A percentile compares a stretch with the other conserved stretches of the same genome.
These are phyloP conservation scores for Curvularia spicifera DNA, from an alignment of 2,329 filamentous ascomycete species.

Conservation along the genomic window DNA sequence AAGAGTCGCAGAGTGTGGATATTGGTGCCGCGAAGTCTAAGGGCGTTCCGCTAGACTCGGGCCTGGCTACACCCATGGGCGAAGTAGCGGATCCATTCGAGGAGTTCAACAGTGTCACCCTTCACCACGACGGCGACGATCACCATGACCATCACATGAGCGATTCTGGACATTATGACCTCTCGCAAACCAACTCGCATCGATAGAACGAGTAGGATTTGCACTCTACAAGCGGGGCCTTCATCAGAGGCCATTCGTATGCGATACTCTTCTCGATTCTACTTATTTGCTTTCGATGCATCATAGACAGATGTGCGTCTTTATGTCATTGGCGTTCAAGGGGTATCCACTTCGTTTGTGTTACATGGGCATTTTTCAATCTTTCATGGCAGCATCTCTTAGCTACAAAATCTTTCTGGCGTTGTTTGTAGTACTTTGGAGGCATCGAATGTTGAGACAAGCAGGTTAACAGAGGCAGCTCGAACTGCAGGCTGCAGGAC, in stretches of 20 bases:
- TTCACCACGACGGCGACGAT: conserved; percentile 94
- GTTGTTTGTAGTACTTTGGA: conserved; percentile 17
- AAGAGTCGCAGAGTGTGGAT: conserved; percentile 95
- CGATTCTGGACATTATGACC: conserved; percentile 30
- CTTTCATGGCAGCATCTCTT: conserved; percentile 2
- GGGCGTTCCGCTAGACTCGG: conserved; percentile 86
- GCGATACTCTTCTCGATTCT: conserved; percentile 32
- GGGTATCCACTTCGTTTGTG: conserved; percentile 16
- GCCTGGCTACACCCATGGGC: conserved; percentile 80
- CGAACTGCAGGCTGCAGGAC: conserved; percentile 4
- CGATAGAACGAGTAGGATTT: conserved; percentile 21
- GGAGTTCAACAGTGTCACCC: conserved; percentile 97
- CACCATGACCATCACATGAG: conserved; percentile 49
- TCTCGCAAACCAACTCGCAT: conserved; percentile 32
- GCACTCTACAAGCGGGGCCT: not conserved
- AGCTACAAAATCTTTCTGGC: conserved; percentile 25
- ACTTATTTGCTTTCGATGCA: conserved; percentile 36
- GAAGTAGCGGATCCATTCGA: conserved; percentile 91
- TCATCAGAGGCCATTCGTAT: conserved; percentile 29
- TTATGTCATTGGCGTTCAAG: conserved; percentile 32
- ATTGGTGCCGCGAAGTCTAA: conserved; percentile 65
- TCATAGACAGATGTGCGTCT: conserved; percentile 26
- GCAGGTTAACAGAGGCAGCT: conserved; percentile 14
- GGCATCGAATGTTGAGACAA: conserved; percentile 13
- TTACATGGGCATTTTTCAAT: conserved; percentile 4